Percentiles rank a stretch among this genome's conserved stretches.
Evolutionary conservation across 2,329 filamentous ascomycete genomes (phyloP).

Genomic region (Cladosporium sp.): DNA sequence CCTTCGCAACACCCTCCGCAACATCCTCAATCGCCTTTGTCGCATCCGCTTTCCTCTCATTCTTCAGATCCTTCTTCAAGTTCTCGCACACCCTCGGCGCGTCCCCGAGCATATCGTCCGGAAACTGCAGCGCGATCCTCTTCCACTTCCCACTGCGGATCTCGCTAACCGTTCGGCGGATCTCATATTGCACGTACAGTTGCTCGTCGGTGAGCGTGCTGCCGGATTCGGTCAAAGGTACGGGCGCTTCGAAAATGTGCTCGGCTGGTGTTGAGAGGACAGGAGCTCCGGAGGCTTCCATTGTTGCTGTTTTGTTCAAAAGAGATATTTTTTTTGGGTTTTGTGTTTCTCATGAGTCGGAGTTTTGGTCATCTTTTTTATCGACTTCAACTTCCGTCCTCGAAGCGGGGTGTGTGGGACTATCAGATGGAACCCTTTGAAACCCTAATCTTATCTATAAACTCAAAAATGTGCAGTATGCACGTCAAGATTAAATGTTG

Average conservation of each 20-base stretch:
- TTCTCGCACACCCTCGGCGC: conserved; percentile 75
- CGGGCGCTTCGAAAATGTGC: conserved; percentile 60
- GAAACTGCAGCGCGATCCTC: conserved; percentile 89
- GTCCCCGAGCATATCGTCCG: conserved; percentile 87
- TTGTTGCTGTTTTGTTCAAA: not conserved
- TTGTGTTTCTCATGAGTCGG: conserved; percentile 2
- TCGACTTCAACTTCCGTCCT: not conserved
- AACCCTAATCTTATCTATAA: conserved; percentile 2
- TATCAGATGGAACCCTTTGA: not conserved
- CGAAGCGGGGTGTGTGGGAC: conserved; percentile 4
- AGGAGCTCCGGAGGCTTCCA: conserved; percentile 45
- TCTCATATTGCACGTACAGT: conserved; percentile 78
- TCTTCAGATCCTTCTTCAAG: conserved; percentile 41
- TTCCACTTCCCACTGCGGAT: conserved; percentile 72
- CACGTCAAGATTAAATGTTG: not conserved
- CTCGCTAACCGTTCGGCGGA: conserved; percentile 74
- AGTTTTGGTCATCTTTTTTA: conserved; percentile 16
- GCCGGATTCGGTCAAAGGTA: conserved; percentile 41
- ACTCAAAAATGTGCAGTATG: not conserved
- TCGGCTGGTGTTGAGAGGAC: conserved; percentile 65
- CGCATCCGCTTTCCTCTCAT: not conserved
- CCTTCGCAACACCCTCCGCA: not conserved
- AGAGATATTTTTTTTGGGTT: not conserved
- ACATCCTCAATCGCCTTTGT: conserved; percentile 8
- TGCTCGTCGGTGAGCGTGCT: conserved; percentile 63